Percentiles rank a stretch among this genome's conserved stretches.
phyloP scores from a whole-genome alignment of 345 rosid genomes.

The Limnanthes douglasii region DNA sequence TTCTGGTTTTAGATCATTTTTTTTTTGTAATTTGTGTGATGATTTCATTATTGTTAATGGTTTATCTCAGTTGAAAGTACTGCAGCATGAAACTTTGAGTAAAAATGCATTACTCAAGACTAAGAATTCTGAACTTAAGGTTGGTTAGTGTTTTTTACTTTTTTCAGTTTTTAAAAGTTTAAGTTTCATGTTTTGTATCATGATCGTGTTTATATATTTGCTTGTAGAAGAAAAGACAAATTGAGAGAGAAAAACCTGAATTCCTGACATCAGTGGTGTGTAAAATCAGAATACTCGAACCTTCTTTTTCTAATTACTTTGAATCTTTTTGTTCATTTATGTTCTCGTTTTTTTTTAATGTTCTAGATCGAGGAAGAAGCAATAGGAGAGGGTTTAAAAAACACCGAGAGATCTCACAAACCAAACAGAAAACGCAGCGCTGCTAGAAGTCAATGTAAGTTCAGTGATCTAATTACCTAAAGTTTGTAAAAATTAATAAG shows the following conservation, averaged over 20 bases:
- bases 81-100: slow-evolving; percentile 10
- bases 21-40: too few species aligned
- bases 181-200: slow-evolving; percentile 3
- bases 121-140: slow-evolving; percentile 8
- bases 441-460: slow-evolving; percentile 37
- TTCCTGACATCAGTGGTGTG: too few species aligned
- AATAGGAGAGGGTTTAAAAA: slow-evolving; percentile 5
- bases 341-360: background rate
- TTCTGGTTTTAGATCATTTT: too few species aligned
- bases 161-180: background rate
- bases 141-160: slow-evolving; percentile 7
- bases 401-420: slow-evolving; percentile 9
- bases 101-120: slow-evolving; percentile 10
- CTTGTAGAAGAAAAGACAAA: slow-evolving; percentile 1
- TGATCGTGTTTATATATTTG: slow-evolving; percentile 1
- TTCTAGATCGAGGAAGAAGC: slow-evolving; percentile 14
- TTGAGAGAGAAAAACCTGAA: background rate
- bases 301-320: too few species aligned
- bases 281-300: too few species aligned
- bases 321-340: too few species aligned
- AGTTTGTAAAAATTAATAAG: too few species aligned
- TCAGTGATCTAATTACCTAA: background rate
- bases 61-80: slow-evolving; percentile 9
- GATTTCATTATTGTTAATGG: too few species aligned
- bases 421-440: slow-evolving; percentile 20